Evolutionary conservation across 371 early-diverging fungal species (phyloP), one percentile per base, ranked within the genome.

Genomic region (Actinomortierella wolfii): DNA sequence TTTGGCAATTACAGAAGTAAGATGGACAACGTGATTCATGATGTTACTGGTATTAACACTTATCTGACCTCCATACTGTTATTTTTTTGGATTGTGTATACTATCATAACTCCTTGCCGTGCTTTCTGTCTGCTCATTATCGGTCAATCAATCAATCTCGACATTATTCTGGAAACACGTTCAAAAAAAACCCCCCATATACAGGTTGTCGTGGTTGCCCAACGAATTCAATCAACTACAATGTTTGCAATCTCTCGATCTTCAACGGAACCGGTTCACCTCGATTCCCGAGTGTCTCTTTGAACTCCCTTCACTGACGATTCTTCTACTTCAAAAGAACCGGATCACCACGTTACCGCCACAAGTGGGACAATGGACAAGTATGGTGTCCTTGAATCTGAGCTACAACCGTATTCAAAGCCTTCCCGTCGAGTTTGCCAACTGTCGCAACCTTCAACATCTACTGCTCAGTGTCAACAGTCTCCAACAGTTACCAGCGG

Each of bases 401-500:
- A 68, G 78, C 0, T 82, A 78, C 43, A 86, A 86, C 45, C 43
- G 48, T 3, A 57, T 86, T n/a, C 77, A 61, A 3, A 42, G 67
- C 18, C 49, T 86, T 3, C 91, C 91, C 2, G 54, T 46, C 21
- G 65, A 76, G 2, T 63, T 90, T 54, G 52, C 71, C 20, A 65
- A 79, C 46, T 84, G 87, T 1, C 40, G 63, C 7, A 58, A 64
- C 11, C 56, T 88, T n/a, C 77, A 83, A 14, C 84, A 85, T 26
- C 57, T 90, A 0, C 78, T 86, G 8, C 59, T 89, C 7, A 86
- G 86, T 14, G 85, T 84, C 41, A 90, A 88, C 48, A 54, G 65
- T 25, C 66, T 90, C 8, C 57, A 69, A 7, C 55, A 48, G 2
- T 44, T 90, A 18, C 84, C 86, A 1, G 47, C 70, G 1, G 76